Conservation (phyloP, 257 asterid genomes). For the Orobanche coerulescens region DNA sequence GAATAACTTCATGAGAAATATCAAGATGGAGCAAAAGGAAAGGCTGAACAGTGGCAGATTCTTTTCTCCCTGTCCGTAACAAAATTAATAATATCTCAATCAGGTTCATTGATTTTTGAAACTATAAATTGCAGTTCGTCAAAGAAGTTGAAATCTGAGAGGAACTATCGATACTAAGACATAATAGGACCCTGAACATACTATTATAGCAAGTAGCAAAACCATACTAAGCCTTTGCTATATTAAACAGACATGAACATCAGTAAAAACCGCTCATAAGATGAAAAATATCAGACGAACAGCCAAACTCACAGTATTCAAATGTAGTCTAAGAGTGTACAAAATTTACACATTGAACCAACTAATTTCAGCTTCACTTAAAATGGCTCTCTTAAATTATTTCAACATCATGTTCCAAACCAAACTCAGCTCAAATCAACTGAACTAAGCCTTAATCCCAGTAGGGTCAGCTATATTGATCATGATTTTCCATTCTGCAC, state of each 20-base stretch:
- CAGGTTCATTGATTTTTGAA: slow-evolving; percentile 3
- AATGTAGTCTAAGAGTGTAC: neutral
- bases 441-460: too few relatives aligned
- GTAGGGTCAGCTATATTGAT: too few relatives aligned
- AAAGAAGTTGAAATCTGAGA: neutral
- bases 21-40: slow-evolving; percentile 84
- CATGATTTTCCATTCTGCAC: too few relatives aligned
- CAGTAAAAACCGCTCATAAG: neutral
- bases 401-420: too few relatives aligned
- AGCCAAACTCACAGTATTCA: neutral
- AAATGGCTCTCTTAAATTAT: neutral
- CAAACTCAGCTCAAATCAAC: too few relatives aligned
- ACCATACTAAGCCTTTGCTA: neutral
- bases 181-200: neutral
- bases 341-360: neutral
- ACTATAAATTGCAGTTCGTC: neutral
- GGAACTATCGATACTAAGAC: neutral
- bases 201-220: neutral
- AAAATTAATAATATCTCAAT: slow-evolving; percentile 11
- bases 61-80: slow-evolving; percentile 56
- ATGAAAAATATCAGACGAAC: neutral
- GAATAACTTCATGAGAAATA: slow-evolving; percentile 62
- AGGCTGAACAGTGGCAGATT: slow-evolving; percentile 84
- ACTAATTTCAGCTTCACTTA: neutral
- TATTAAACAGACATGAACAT: neutral